phyloP scores from a whole-genome alignment of 805 yeast genomes.

The Sugiyamaella boreocaroliniensis region DNA sequence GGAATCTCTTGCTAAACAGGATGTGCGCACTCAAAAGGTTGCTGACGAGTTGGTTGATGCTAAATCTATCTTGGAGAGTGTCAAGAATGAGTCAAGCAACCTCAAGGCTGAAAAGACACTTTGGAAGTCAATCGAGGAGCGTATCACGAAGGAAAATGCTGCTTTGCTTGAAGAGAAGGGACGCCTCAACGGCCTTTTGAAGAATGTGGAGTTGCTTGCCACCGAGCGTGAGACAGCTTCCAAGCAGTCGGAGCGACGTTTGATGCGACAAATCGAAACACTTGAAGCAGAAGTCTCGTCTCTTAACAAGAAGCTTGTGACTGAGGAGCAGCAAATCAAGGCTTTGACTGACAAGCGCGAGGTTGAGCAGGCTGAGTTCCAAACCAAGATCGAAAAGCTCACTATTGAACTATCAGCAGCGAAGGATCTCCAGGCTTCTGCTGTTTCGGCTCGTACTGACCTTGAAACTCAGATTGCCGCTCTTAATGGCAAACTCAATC shows the following conservation, averaged over 20 bases:
- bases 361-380: conserved; percentile 47
- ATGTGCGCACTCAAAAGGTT: conserved; percentile 40
- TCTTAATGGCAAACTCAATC: conserved; percentile 28
- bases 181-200: conserved; percentile 49
- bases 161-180: conserved; percentile 52
- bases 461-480: conserved; percentile 35
- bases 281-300: conserved; percentile 42
- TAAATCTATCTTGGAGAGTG: conserved; percentile 40
- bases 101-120: conserved; percentile 50
- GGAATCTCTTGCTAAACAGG: conserved; percentile 41
- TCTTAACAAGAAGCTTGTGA: conserved; percentile 42
- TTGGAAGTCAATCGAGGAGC: conserved; percentile 42
- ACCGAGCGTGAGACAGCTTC: conserved; percentile 53
- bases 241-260: conserved; percentile 43
- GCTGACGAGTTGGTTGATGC: conserved; percentile 51
- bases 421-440: conserved; percentile 38
- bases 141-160: conserved; percentile 47
- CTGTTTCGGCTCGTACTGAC: conserved; percentile 36
- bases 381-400: conserved; percentile 55
- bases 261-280: conserved; percentile 43
- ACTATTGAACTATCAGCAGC: conserved; percentile 39
- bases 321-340: conserved; percentile 46
- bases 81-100: conserved; percentile 42
- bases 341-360: conserved; percentile 49
- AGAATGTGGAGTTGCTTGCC: conserved; percentile 54